These are phyloP conservation scores for Plenodomus lindquistii DNA, from an alignment of 2,329 filamentous ascomycete genomes.

Conservation along the genomic window DNA sequence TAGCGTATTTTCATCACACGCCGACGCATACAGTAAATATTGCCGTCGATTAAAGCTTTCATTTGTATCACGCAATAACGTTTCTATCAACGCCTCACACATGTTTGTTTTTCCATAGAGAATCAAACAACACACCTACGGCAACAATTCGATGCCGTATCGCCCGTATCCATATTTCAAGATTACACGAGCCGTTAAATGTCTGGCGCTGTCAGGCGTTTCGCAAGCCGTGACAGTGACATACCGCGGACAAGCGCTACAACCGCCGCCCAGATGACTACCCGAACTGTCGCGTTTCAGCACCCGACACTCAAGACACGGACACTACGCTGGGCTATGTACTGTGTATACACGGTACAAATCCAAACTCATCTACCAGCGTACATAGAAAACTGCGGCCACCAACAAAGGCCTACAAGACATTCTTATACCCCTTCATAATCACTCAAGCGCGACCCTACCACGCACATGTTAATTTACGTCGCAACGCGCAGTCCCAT, in stretches of 20 bases:
- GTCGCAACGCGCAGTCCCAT: not conserved
- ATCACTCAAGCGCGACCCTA: no score
- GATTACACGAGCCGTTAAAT: not conserved
- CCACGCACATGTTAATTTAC: no score
- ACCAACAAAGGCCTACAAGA: no score
- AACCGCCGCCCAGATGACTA: not conserved
- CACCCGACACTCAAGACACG: not conserved
- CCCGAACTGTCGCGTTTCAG: not conserved
- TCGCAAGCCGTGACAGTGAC: not conserved
- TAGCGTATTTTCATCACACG: not conserved
- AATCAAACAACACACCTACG: not conserved
- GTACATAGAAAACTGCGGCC: no score
- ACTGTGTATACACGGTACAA: no score
- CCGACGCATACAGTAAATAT: not conserved
- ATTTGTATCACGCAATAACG: slow-evolving; percentile 3
- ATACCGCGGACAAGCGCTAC: not conserved
- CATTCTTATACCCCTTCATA: no score
- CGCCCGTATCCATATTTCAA: no score
- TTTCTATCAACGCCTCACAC: not conserved
- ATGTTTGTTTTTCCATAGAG: not conserved
- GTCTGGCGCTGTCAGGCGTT: not conserved
- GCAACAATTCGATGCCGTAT: not conserved
- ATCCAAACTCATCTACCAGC: no score
- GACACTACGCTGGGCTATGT: not conserved
- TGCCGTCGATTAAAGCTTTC: not conserved